Evolutionary conservation across 2,329 filamentous ascomycete species (phyloP), one percentile per base, ranked within the genome.

Genomic region (Colletotrichum costaricense): DNA sequence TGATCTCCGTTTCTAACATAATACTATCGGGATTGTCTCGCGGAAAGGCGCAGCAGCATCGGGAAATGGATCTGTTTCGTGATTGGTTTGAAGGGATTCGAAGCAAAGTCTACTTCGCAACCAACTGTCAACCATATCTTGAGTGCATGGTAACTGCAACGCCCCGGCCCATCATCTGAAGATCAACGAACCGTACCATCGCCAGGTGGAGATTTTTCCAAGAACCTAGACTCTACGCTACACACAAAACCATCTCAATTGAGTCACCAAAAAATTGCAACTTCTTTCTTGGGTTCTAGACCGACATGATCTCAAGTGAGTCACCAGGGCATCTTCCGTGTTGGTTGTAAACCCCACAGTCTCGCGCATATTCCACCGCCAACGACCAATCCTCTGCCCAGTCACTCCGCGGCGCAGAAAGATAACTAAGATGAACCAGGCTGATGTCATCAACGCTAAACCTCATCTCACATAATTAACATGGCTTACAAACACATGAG

Each of bases 141-240:
- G 9, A 24, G 9, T 5, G 35, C 35, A 56, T 4, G 35, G 16
- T 57, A 52, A 28, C 67, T 26, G 5, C 11, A n/a, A 30, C 8
- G 16, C 19, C 24, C 33, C 59, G 59, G 67, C 68, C 55, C 62
- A 46, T 66, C 14, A 42, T 49, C n/a, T 49, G 63, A 66, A 46
- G 30, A 66, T 70, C 63, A 46, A 62, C 5, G 59, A 28, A 46
- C 59, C 26, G 26, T 22, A 19, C 16, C 5, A 63, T 22, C 19
- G 63, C 49, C 57, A n/a, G 56, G 19, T 22, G 49, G 5, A 33
- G 56, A 72, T 72, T 3, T 12, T n/a, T 38, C 19, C 19, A 7
- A 7, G 16, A 5, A 8, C 19, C 58, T 22, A n/a, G 16, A 49
- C 42, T n/a, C 14, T 42, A 42, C 38, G 19, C 42, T 5, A 49